These are phyloP conservation scores for Pythium volutum DNA, from an alignment of 352 stramenopile species.

Conservation along the genomic window DNA sequence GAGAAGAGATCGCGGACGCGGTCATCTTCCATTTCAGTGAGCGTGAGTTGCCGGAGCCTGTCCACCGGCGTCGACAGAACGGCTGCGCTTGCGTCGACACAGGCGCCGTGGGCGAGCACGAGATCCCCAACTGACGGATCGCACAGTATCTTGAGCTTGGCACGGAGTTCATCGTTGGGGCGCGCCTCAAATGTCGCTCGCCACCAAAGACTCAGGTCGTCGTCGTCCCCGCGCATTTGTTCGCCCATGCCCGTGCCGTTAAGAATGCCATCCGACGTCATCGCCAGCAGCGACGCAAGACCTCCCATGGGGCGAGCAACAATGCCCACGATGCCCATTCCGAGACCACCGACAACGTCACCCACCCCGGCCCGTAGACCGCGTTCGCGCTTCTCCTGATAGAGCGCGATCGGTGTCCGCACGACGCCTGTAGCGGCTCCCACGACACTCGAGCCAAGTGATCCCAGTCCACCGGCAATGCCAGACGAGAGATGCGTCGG, in stretches of 20 bases:
- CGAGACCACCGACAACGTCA: slow-evolving; percentile 66
- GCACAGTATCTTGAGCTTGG: slow-evolving; percentile 72
- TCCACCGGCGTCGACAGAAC: slow-evolving; percentile 21
- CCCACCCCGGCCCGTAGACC: slow-evolving; percentile 55
- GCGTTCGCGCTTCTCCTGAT: slow-evolving; percentile 62
- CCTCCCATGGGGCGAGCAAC: slow-evolving; percentile 75
- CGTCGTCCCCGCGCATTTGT: slow-evolving; percentile 25
- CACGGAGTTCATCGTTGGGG: slow-evolving; percentile 69
- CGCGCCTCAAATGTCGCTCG: slow-evolving; percentile 40
- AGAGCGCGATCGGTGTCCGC: slow-evolving; percentile 72
- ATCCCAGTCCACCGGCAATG: slow-evolving; percentile 60
- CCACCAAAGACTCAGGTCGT: slow-evolving; percentile 19
- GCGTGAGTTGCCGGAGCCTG: slow-evolving; percentile 30
- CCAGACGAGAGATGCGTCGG: slow-evolving; percentile 62
- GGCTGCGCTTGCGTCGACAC: slow-evolving; percentile 36
- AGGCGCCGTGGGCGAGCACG: slow-evolving; percentile 64
- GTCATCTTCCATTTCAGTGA: slow-evolving; percentile 26
- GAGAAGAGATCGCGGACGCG: slow-evolving; percentile 33
- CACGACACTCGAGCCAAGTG: slow-evolving; percentile 71
- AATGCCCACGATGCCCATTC: slow-evolving; percentile 78
- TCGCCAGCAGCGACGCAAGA: slow-evolving; percentile 70
- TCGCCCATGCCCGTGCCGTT: slow-evolving; percentile 53
- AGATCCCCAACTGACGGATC: slow-evolving; percentile 45
- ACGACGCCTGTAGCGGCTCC: slow-evolving; percentile 73
- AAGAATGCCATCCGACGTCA: slow-evolving; percentile 72